phyloP scores from a whole-genome alignment of 1,284 basidiomycete species.

The Apiotrichum mycotoxinovorans region DNA sequence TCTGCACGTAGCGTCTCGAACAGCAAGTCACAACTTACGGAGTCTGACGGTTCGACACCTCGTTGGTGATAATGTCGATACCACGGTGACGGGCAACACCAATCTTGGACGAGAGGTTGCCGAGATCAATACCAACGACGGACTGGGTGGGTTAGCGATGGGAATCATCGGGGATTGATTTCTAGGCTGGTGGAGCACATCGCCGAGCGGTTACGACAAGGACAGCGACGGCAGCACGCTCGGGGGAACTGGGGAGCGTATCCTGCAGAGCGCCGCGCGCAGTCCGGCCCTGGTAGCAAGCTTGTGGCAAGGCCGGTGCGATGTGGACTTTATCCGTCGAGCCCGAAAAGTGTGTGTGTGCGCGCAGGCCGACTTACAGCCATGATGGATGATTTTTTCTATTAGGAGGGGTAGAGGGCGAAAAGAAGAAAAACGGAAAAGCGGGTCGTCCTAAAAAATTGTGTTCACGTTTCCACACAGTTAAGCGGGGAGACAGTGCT shows the following conservation, averaged over 20 bases:
- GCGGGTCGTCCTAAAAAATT: not conserved
- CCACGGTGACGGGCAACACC: slow-evolving; percentile 88
- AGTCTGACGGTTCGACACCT: slow-evolving; percentile 89
- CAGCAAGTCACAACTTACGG: slow-evolving; percentile 61
- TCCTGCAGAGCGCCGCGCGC: no score
- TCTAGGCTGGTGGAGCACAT: not conserved
- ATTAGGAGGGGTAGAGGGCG: not conserved
- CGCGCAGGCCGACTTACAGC: slow-evolving; percentile 8
- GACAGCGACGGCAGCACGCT: no score
- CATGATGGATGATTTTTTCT: slow-evolving; percentile 9
- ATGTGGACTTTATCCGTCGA: not conserved
- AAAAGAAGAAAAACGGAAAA: not conserved
- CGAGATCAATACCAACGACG: slow-evolving; percentile 90
- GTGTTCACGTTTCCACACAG: not conserved
- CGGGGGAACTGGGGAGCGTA: no score
- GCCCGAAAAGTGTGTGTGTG: not conserved
- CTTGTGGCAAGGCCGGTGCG: slow-evolving; percentile 18
- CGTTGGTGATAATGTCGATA: slow-evolving; percentile 92
- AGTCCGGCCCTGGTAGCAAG: not conserved
- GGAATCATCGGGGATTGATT: not conserved
- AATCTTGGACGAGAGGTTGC: slow-evolving; percentile 84
- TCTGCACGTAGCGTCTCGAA: no score
- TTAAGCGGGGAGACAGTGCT: not conserved
- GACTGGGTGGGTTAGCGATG: slow-evolving; percentile 28
- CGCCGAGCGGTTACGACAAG: not conserved